Conservation (phyloP, 805 yeast species). For the Candida ipomoeae region DNA sequence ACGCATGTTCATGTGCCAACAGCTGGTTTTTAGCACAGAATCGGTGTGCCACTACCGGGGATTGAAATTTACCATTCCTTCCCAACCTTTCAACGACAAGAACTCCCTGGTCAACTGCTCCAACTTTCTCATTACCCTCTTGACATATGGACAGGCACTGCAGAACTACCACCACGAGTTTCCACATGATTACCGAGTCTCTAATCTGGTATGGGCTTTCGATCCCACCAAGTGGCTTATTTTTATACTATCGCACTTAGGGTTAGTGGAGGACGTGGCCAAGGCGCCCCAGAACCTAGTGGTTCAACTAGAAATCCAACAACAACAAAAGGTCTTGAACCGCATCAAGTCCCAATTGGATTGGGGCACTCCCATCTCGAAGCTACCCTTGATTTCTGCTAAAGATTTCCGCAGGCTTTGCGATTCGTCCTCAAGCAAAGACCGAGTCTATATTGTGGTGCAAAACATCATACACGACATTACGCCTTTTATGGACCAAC, state of each 20-base stretch:
- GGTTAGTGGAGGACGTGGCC: slow-evolving; percentile 55
- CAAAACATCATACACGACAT: slow-evolving; percentile 93
- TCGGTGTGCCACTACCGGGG: slow-evolving; percentile 69
- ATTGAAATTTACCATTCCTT: slow-evolving; percentile 65
- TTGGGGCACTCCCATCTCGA: slow-evolving; percentile 94
- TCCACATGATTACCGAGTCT: slow-evolving; percentile 83
- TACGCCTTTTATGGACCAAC: slow-evolving; percentile 84
- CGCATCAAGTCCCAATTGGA: slow-evolving; percentile 69
- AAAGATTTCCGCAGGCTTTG: slow-evolving; percentile 42
- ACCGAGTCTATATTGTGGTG: slow-evolving; percentile 68
- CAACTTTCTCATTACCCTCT: slow-evolving; percentile 51
- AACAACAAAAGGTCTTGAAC: slow-evolving; percentile 78
- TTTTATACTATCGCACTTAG: slow-evolving; percentile 46
- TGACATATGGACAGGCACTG: slow-evolving; percentile 86
- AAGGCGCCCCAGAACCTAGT: slow-evolving; percentile 67
- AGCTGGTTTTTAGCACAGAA: slow-evolving; percentile 71
- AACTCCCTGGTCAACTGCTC: slow-evolving; percentile 69
- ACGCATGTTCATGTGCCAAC: slow-evolving; percentile 71
- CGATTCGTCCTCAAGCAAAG: slow-evolving; percentile 34
- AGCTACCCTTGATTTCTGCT: slow-evolving; percentile 63
- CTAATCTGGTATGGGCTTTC: slow-evolving; percentile 64
- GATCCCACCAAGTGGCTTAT: slow-evolving; percentile 87
- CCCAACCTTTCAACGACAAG: slow-evolving; percentile 46
- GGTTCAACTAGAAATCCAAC: slow-evolving; percentile 50
- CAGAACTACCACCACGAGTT: slow-evolving; percentile 96